These are phyloP conservation scores for Daldinia sp. DNA, from an alignment of 2,329 filamentous ascomycete genomes.

Conservation along the genomic window DNA sequence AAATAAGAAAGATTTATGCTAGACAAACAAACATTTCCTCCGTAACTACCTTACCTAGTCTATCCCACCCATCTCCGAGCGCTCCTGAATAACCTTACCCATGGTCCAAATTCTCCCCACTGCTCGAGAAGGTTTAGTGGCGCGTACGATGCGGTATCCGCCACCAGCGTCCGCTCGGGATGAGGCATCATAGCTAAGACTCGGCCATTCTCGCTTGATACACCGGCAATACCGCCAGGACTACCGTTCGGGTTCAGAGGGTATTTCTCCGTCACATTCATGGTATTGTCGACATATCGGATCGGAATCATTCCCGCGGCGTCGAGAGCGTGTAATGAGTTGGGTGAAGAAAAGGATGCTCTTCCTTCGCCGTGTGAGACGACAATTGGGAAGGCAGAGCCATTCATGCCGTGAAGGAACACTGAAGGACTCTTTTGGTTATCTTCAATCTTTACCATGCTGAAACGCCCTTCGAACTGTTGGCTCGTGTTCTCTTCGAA, in stretches of 20 bases:
- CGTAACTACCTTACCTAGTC: background rate
- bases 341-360: slow-evolving; percentile 29
- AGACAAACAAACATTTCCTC: background rate
- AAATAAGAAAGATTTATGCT: background rate
- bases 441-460: slow-evolving; percentile 59
- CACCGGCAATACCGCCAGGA: slow-evolving; percentile 30
- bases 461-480: slow-evolving; percentile 32
- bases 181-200: slow-evolving; percentile 36
- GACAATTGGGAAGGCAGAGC: slow-evolving; percentile 77
- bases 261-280: slow-evolving; percentile 33
- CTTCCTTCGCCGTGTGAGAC: slow-evolving; percentile 36
- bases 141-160: slow-evolving; percentile 31
- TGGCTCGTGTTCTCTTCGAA: slow-evolving; percentile 58
- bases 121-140: slow-evolving; percentile 30
- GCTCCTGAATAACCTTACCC: slow-evolving; percentile 36
- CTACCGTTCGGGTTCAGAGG: slow-evolving; percentile 33
- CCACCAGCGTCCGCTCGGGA: slow-evolving; percentile 28
- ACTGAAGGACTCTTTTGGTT: slow-evolving; percentile 75
- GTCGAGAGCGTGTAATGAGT: slow-evolving; percentile 26
- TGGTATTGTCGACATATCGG: slow-evolving; percentile 33
- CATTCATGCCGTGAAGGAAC: slow-evolving; percentile 88
- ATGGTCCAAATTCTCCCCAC: slow-evolving; percentile 36
- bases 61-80: slow-evolving; percentile 35
- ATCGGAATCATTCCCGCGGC: slow-evolving; percentile 28
- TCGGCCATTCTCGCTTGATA: slow-evolving; percentile 31